These are phyloP conservation scores for Carex arenaria DNA, from an alignment of 202 grass and related monocot genomes.

Conservation along the genomic window DNA sequence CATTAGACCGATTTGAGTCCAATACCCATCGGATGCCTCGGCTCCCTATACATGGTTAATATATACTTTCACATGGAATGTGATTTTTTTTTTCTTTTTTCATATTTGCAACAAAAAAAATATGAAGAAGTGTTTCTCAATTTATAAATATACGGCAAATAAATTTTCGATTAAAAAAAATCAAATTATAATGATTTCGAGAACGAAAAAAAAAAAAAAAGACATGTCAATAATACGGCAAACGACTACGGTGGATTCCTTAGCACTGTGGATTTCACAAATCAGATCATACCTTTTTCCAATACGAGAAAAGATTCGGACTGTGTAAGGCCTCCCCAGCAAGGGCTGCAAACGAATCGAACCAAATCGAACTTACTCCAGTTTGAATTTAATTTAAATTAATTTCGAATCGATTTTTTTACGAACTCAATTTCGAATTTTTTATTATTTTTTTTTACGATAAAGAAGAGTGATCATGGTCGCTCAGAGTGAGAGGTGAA, in stretches of 20 bases:
- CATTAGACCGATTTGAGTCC: too few relatives aligned
- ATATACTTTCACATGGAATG: not conserved
- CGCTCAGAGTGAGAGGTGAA: too few relatives aligned
- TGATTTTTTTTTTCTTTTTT: not conserved
- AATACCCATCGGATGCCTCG: too few relatives aligned
- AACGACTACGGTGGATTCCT: not conserved
- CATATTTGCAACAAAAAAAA: not conserved
- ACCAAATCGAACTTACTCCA: too few relatives aligned
- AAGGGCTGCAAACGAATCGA: too few relatives aligned
- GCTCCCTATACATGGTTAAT: not conserved
- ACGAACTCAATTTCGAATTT: too few relatives aligned
- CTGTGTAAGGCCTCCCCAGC: too few relatives aligned
- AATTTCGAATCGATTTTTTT: too few relatives aligned
- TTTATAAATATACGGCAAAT: not conserved
- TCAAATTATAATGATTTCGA: not conserved
- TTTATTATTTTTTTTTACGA: too few relatives aligned
- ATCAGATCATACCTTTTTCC: not conserved
- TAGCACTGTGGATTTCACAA: not conserved
- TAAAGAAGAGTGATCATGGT: too few relatives aligned
- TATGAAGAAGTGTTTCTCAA: not conserved
- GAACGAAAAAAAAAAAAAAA: not conserved
- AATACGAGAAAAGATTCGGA: not conserved
- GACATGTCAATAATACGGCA: not conserved
- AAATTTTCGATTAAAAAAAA: not conserved
- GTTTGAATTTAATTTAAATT: too few relatives aligned